Base-by-base conservation (phyloP, 441 rosid species). In the Viola pubescens region DNA sequence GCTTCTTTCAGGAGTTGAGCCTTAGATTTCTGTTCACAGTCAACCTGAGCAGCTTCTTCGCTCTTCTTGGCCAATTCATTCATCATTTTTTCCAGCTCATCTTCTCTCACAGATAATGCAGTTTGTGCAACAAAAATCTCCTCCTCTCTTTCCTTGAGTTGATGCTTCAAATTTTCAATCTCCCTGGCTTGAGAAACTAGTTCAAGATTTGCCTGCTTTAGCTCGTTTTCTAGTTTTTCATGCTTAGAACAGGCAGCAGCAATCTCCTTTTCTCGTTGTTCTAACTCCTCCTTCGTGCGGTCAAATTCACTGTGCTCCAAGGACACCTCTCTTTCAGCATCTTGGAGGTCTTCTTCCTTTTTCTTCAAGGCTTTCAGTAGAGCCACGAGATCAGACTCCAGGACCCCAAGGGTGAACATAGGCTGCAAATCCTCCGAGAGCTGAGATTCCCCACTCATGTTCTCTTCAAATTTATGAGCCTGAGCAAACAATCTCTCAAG, bases 311-410 rank as follows among this genome's bases (percentile, higher is more conserved):
- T 60, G 26, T 77, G 79, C 71, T 91, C 98, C 52, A 75, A 70
- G 54, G 70, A 70, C 54, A 86, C 78, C 66, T 66, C 73, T 63
- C 68, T 75, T 62, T 82, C 89, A 1, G 84, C 91, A 51, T 71
- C 78, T 39, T 81, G 82, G 12, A 85, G 77, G 61, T 88, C 89
- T 42, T 83, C 88, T 73, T 90, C 96, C 69, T 81, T 78, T 63
- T 72, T 73, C 75, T 78, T 79, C 76, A 91, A 77, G 8, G 86
- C 86, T 48, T 76, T 52, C 70, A 91, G 53, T 26, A 80, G 88
- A 54, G 82, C 86, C 59, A 71, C 71, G 38, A 88, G 89, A 64
- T 86, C 92, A 52, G 89, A 75, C 60, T 91, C 92, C 58, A 86
- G 66, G 12, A 72, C 62, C 26, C 79, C 85, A 42, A 82, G 82